Evolutionary conservation across 73 alveolate species (phyloP).

Genomic region (Effrenium voratum): DNA sequence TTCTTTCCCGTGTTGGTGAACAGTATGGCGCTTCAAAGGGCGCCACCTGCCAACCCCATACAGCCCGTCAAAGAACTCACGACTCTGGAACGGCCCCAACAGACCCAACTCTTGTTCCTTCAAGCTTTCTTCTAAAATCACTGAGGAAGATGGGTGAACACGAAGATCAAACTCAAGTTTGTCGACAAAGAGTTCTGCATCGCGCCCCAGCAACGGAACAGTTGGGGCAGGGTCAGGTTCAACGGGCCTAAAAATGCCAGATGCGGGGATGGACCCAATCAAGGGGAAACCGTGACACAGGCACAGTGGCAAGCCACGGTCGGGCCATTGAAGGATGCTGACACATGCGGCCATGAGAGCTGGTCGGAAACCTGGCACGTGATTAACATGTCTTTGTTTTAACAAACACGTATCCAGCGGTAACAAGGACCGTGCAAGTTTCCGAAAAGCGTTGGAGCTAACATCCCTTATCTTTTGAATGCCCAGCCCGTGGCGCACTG

Average conservation of each 20-base stretch:
- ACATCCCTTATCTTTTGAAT: neutral
- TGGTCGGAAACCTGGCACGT: constrained; percentile 16
- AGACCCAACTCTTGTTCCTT: constrained; percentile 18
- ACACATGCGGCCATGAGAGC: constrained; percentile 1
- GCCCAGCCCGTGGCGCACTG: neutral
- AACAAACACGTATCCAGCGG: neutral
- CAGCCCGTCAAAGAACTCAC: neutral
- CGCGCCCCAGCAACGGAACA: neutral
- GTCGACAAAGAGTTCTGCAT: neutral
- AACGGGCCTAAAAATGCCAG: neutral
- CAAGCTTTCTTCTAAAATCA: constrained; percentile 3
- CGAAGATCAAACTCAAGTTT: neutral
- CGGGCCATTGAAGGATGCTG: constrained; percentile 3
- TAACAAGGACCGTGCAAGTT: neutral
- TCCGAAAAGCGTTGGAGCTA: neutral
- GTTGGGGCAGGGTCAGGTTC: neutral
- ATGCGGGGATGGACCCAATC: neutral
- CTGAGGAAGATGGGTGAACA: neutral
- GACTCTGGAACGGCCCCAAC: neutral
- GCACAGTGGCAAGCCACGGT: constrained; percentile 5
- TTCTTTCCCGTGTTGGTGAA: constrained; percentile 38
- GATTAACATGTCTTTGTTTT: neutral
- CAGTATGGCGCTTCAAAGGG: constrained; percentile 20
- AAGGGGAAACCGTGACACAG: neutral
- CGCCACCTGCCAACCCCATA: constrained; percentile 23